Base-by-base conservation (phyloP, 345 rosid genomes). In the Rubroshorea leprosula region DNA sequence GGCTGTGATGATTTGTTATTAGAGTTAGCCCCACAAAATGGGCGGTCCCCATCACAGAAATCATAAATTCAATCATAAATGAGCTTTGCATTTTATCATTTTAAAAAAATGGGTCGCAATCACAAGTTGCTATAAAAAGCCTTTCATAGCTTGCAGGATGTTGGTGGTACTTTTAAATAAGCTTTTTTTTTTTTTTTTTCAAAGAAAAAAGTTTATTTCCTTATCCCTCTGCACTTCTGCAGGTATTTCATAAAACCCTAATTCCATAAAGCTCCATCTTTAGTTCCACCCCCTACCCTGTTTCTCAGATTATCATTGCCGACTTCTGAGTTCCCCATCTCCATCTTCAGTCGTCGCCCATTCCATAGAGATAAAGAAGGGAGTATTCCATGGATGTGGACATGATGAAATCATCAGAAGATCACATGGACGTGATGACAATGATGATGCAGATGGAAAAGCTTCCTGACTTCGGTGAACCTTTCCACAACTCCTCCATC, bases 391-490 rank as follows among this genome's bases (percentile, higher is more conserved):
- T 78, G 80, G 78, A 78, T 60, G 70, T 65, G 65, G 80, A 75
- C 74, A 69, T 72, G 70, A 49, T 67, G 67, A 78, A 65, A 62
- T 66, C 74, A 14, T 38, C 68, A 62, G 65, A 72, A 35, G 72
- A 78, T 56, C 66, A 74, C 13, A 67, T 69, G 62, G 79, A 70
- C 47, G 74, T 74, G 79, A 76, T 77, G 80, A 62, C 80, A 74
- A 76, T 72, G 77, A 80, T 85, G 82, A 74, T 76, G 73, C 86
- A 85, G 49, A 80, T 77, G 80, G 83, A 75, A 68, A 80, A 85
- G 73, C 84, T 78, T 63, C 83, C 84, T 39, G 89, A 78, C 23
- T 80, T 80, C 59, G 66, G 59, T 23, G 70, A 78, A 27, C 61
- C 60, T 56, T 60, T 70, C 64, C 62, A 60, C 22, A 51, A 19